Percentiles rank a stretch among this genome's conserved stretches.
These are phyloP conservation scores for Hirsutella minnesotensis DNA, from an alignment of 2,329 filamentous ascomycete species.

Conservation along the genomic window DNA sequence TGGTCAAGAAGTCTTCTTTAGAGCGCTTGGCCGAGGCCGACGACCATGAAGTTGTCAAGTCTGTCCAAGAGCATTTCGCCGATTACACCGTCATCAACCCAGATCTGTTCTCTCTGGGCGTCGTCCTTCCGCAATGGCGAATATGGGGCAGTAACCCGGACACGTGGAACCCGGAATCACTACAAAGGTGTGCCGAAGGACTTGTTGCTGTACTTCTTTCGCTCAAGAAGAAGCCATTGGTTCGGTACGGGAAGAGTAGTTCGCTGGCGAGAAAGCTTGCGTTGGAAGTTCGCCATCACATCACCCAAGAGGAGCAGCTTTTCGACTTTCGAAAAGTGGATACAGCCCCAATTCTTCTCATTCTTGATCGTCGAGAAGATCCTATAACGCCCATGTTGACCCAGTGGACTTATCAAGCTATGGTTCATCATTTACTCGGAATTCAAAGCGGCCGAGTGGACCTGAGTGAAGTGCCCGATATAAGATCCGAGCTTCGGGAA, in stretches of 20 bases:
- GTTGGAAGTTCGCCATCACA: slow-evolving; percentile 80
- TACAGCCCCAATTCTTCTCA: slow-evolving; percentile 82
- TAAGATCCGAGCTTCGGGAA: slow-evolving; percentile 78
- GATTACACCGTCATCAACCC: slow-evolving; percentile 94
- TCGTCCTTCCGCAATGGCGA: slow-evolving; percentile 59
- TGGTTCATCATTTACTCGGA: slow-evolving; percentile 93
- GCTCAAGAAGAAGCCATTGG: slow-evolving; percentile 91
- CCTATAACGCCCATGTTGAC: slow-evolving; percentile 88
- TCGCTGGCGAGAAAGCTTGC: slow-evolving; percentile 84
- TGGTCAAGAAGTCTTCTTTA: slow-evolving; percentile 90
- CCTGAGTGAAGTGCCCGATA: slow-evolving; percentile 70
- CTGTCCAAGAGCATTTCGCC: slow-evolving; percentile 90
- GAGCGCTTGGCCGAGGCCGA: slow-evolving; percentile 93
- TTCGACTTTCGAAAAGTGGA: slow-evolving; percentile 95
- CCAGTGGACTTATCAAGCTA: slow-evolving; percentile 99
- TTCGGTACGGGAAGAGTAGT: slow-evolving; percentile 88
- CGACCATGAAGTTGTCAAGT: slow-evolving; percentile 91
- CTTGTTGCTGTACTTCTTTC: slow-evolving; percentile 73
- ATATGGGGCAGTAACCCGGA: slow-evolving; percentile 78
- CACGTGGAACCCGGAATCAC: slow-evolving; percentile 78
- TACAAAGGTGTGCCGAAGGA: slow-evolving; percentile 80
- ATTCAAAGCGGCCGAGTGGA: slow-evolving; percentile 94
- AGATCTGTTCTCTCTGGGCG: slow-evolving; percentile 73
- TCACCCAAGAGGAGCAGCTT: slow-evolving; percentile 89
- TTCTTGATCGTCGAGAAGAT: slow-evolving; percentile 86